A percentile compares a stretch with the other conserved stretches of the same genome.
Evolutionary conservation across 2,329 filamentous ascomycete species (phyloP).

Genomic region (Incumbomyces delicatus): DNA sequence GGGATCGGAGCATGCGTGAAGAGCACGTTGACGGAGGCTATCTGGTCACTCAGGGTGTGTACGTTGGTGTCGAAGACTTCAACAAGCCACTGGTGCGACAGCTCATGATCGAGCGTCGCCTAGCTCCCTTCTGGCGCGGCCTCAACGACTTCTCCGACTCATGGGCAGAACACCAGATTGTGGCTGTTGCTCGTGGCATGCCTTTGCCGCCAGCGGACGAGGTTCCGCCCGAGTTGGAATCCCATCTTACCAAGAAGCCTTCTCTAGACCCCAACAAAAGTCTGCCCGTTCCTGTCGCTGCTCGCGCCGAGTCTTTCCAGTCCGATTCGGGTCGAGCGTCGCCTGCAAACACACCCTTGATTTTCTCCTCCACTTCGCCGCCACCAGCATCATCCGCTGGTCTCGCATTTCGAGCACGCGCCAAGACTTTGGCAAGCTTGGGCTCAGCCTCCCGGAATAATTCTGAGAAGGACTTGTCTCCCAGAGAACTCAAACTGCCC

Average conservation of each 20-base stretch:
- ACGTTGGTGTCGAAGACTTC: constrained; percentile 87
- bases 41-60: constrained; percentile 86
- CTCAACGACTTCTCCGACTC: constrained; percentile 77
- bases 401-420: constrained; percentile 61
- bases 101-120: constrained; percentile 81
- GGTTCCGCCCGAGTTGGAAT: constrained; percentile 59
- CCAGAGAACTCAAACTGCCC: constrained; percentile 69
- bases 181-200: constrained; percentile 76
- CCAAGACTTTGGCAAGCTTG: constrained; percentile 79
- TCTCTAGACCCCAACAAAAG: constrained; percentile 42
- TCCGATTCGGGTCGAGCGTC: constrained; percentile 59
- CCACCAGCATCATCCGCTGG: constrained; percentile 38
- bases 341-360: constrained; percentile 53
- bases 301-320: constrained; percentile 65
- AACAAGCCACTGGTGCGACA: constrained; percentile 81
- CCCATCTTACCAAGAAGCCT: constrained; percentile 41
- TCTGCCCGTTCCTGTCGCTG: constrained; percentile 69
- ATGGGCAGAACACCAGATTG: constrained; percentile 93
- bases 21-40: constrained; percentile 92
- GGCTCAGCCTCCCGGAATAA: constrained; percentile 66
- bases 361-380: constrained; percentile 48
- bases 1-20: constrained; percentile 80
- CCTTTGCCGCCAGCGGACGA: constrained; percentile 77
- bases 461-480: constrained; percentile 60
- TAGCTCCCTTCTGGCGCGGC: constrained; percentile 94